Conservation (phyloP, 1,284 basidiomycete genomes). For the Ceratobasidium sp. region DNA sequence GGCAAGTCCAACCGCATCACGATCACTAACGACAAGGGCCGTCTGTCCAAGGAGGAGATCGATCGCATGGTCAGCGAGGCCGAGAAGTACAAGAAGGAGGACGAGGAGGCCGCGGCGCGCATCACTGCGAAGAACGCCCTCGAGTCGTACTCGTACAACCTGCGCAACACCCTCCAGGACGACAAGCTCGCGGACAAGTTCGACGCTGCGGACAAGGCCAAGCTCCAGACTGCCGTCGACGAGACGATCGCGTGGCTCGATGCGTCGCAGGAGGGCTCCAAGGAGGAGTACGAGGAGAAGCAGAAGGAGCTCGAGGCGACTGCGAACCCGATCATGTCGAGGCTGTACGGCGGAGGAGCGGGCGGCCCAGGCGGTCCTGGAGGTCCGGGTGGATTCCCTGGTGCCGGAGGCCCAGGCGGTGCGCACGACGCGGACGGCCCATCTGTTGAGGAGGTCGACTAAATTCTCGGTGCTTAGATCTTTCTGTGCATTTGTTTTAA, state of each 20-base stretch:
- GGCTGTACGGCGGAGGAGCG: constrained; percentile 79
- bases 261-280: constrained; percentile 86
- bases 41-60: constrained; percentile 86
- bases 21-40: constrained; percentile 88
- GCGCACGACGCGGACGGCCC: constrained; percentile 78
- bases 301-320: constrained; percentile 95
- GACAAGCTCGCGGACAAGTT: constrained; percentile 91
- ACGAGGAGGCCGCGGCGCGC: constrained; percentile 83
- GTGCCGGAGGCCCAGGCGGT: constrained; percentile 56
- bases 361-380: constrained; percentile 54
- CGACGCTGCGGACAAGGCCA: constrained; percentile 86
- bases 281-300: constrained; percentile 95
- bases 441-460: constrained; percentile 84
- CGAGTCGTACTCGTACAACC: constrained; percentile 96
- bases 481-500: constrained; percentile 30
- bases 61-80: constrained; percentile 92
- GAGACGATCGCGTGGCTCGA: constrained; percentile 93
- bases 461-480: constrained; percentile 36
- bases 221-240: constrained; percentile 85
- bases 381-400: constrained; percentile 57
- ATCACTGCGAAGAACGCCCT: constrained; percentile 89
- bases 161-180: constrained; percentile 89
- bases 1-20: constrained; percentile 90
- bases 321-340: constrained; percentile 95
- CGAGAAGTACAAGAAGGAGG: constrained; percentile 88